phyloP scores from a whole-genome alignment of 2,329 filamentous ascomycete species.

The Aspergillus floridensis region DNA sequence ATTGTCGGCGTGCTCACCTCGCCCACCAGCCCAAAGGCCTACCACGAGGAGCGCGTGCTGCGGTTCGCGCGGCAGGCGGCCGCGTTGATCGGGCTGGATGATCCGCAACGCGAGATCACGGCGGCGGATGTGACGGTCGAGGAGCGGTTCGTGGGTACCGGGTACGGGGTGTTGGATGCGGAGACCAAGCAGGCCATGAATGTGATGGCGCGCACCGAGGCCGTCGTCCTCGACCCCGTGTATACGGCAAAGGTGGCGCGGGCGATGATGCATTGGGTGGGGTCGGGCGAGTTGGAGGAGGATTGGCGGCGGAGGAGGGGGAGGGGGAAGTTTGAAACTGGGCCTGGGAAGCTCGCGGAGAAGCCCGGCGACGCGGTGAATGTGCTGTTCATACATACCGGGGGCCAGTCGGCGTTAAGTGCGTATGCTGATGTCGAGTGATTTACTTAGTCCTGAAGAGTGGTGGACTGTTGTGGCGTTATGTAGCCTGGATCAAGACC shows the following conservation, averaged over 20 bases:
- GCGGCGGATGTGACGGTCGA: conserved; percentile 32
- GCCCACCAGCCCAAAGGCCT: conserved; percentile 28
- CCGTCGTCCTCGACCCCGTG: conserved; percentile 34
- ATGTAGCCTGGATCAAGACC: too few species aligned
- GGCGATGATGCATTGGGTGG: conserved; percentile 28
- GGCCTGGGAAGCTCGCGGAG: too few species aligned
- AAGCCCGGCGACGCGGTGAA: conserved; percentile 22
- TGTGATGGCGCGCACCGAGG: conserved; percentile 28
- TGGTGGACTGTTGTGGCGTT: too few species aligned
- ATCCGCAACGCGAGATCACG: conserved; percentile 25
- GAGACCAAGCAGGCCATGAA: conserved; percentile 23
- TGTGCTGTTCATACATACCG: conserved; percentile 39
- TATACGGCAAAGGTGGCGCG: conserved; percentile 37
- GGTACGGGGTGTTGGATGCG: conserved; percentile 33
- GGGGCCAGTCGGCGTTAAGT: conserved; percentile 34
- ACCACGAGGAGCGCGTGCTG: conserved; percentile 32
- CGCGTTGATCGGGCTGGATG: conserved; percentile 30
- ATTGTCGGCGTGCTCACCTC: conserved; percentile 35
- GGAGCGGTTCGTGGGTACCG: conserved; percentile 31
- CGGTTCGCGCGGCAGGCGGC: conserved; percentile 29
- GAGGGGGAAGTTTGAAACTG: neutral
- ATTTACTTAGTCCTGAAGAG: neutral
- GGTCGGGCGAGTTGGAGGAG: conserved; percentile 19
- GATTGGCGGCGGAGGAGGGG: conserved; percentile 10
- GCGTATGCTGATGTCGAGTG: conserved; percentile 28